A percentile compares a stretch with the other conserved stretches of the same genome.
These are phyloP conservation scores for Spizellomyces sp. DNA, from an alignment of 192 early-diverging fungal species.

Conservation along the genomic window DNA sequence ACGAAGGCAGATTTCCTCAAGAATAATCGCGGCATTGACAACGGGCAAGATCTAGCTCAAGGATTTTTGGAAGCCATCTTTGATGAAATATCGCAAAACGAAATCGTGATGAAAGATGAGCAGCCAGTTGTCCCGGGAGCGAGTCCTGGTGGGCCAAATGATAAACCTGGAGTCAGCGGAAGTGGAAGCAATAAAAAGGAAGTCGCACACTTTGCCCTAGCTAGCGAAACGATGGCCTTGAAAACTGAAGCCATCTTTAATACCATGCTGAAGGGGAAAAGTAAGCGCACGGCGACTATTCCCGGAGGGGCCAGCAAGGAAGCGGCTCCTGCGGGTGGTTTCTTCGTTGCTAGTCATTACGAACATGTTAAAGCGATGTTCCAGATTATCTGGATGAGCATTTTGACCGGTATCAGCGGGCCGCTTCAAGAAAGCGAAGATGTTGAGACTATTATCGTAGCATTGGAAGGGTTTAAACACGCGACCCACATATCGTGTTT, in stretches of 20 bases:
- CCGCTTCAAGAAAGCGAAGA: constrained; percentile 86
- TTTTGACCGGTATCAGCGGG: constrained; percentile 78
- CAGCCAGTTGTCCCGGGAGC: constrained; percentile 42
- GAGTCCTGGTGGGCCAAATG: constrained; percentile 35
- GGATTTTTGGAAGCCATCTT: constrained; percentile 73
- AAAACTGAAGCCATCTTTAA: constrained; percentile 54
- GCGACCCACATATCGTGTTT: constrained; percentile 79
- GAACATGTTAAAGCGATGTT: constrained; percentile 95
- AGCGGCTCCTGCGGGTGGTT: constrained; percentile 19
- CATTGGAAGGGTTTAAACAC: constrained; percentile 77
- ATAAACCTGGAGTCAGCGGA: constrained; percentile 3
- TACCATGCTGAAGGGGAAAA: constrained; percentile 43
- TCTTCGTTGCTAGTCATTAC: constrained; percentile 63
- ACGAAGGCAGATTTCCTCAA: constrained; percentile 81
- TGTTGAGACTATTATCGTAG: constrained; percentile 55
- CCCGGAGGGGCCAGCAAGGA: constrained; percentile 12
- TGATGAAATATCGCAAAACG: constrained; percentile 81
- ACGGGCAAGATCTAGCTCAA: constrained; percentile 73
- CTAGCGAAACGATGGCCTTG: constrained; percentile 48
- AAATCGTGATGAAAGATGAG: constrained; percentile 95
- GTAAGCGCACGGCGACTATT: constrained; percentile 2
- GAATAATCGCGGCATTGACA: constrained; percentile 93
- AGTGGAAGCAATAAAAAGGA: constrained; percentile 25
- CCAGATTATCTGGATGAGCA: constrained; percentile 84
- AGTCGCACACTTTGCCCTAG: constrained; percentile 44